Base-by-base conservation (phyloP, 768 basidiomycete species). In the Mycena epipterygia region DNA sequence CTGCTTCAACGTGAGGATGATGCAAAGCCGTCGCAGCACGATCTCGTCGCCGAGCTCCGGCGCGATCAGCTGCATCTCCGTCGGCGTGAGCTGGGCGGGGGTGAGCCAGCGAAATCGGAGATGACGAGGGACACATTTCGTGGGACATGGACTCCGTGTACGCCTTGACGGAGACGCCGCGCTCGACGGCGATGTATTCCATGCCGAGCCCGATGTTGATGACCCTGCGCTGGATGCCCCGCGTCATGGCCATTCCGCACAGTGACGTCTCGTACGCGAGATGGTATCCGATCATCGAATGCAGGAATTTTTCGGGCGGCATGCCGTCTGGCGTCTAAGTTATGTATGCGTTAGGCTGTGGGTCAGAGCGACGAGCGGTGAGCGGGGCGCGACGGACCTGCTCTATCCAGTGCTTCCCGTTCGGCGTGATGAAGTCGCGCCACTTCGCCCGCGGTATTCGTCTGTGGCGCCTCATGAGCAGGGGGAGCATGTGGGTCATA, bases 381-480 rank as follows among this genome's bases (percentile, higher is more conserved):
- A 16, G 3, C 21, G 17, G 44, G 60, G 23, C 51, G 44, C 67
- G 13, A 70, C 76, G 68, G 63, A 91, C 91, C 85, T 92, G 92
- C 74, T 94, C 93, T 64, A 95, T 95, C 91, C 92, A 94, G 71
- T 91, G 92, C 73, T 94, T 94, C 48, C 93, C 93, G 48, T 83
- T 87, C 1, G 83, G 73, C 0, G 88, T 91, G 29, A 84, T 80
- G 64, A 86, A 86, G 71, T 93, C 93, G 67, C 86, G 84, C 93
- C 93, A 95, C 71, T 91, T 90, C 16, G 90, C 81, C 23, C 93
- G 85, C 2, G 93, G 92, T 79, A 94, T 92, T 42, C 93, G 89
- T 64, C 93, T 85, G 78, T 94, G 93, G 19, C 93, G 84, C 93
- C 94, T 94, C 93, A 95, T 94, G 74, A 94, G 89, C 16, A 94